Percentiles rank a stretch among this genome's conserved stretches.
These are phyloP conservation scores for Mycena alexandri DNA, from an alignment of 768 basidiomycete species.

Conservation along the genomic window DNA sequence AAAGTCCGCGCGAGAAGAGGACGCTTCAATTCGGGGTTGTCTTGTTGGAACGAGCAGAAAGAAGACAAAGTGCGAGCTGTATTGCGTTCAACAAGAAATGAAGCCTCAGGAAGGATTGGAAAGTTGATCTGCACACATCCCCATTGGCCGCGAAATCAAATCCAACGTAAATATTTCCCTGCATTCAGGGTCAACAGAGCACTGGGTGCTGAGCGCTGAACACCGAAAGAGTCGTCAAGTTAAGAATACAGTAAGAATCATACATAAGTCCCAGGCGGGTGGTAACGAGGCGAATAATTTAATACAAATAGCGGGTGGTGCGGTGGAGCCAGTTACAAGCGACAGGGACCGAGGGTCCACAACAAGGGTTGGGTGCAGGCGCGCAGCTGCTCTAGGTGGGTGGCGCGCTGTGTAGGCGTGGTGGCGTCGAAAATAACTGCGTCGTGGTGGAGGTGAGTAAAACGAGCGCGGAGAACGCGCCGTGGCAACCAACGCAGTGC, in stretches of 20 bases:
- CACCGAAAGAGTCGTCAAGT: background rate
- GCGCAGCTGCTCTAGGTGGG: background rate
- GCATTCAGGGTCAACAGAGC: too few relatives aligned
- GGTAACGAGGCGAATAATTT: background rate
- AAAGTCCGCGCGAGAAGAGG: too few relatives aligned
- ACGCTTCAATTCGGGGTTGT: too few relatives aligned
- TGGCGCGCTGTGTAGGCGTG: background rate
- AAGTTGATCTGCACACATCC: too few relatives aligned
- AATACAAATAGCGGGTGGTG: constrained; percentile 11
- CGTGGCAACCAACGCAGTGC: background rate
- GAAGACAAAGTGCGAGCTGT: too few relatives aligned
- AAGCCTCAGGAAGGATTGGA: too few relatives aligned
- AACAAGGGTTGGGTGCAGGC: background rate
- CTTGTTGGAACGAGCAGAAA: too few relatives aligned
- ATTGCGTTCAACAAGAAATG: too few relatives aligned
- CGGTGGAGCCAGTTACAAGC: background rate
- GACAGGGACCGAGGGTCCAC: background rate
- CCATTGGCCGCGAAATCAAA: background rate
- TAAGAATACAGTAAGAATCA: constrained; percentile 1
- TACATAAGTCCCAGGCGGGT: background rate
- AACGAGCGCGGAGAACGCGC: background rate
- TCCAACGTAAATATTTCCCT: too few relatives aligned
- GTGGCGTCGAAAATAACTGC: background rate
- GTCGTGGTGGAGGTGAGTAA: background rate
- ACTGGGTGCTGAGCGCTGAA: too few relatives aligned